Conservation (phyloP, 2,329 filamentous ascomycete species). For the Penicillium frequentans region DNA sequence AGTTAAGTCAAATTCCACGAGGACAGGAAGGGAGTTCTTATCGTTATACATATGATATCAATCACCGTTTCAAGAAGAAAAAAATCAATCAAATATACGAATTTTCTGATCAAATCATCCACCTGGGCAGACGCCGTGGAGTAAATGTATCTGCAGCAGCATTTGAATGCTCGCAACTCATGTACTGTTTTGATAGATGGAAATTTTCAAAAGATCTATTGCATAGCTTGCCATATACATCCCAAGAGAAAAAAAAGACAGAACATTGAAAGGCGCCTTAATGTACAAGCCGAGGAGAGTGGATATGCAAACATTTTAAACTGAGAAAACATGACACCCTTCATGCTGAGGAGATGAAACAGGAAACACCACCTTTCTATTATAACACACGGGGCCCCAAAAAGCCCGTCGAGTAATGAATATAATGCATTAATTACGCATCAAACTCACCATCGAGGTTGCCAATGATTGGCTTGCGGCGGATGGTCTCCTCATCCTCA, state of each 20-base stretch:
- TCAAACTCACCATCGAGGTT: conserved; percentile 38
- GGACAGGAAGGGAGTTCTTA: neutral
- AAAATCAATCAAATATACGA: neutral
- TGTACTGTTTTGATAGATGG: neutral
- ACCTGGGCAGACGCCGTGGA: neutral
- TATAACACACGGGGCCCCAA: conserved; percentile 9
- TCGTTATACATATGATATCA: neutral
- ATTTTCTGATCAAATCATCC: neutral
- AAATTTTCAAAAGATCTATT: neutral
- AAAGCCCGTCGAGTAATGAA: neutral
- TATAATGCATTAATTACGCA: conserved; percentile 11
- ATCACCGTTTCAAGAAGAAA: neutral
- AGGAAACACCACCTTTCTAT: conserved; percentile 24
- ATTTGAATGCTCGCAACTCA: neutral
- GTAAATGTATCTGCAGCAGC: neutral
- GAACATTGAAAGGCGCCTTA: conserved; percentile 18
- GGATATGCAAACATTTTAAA: conserved; percentile 18
- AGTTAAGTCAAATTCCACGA: neutral
- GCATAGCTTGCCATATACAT: neutral
- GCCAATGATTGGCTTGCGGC: conserved; percentile 42
- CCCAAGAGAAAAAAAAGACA: conserved; percentile 11
- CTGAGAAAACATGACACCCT: conserved; percentile 14
- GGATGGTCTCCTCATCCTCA: conserved; percentile 39
- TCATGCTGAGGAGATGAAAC: conserved; percentile 8
- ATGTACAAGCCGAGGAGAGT: conserved; percentile 24